These are phyloP conservation scores for Penicillium paxilli DNA, from an alignment of 495 filamentous ascomycete genomes.

Conservation along the genomic window DNA sequence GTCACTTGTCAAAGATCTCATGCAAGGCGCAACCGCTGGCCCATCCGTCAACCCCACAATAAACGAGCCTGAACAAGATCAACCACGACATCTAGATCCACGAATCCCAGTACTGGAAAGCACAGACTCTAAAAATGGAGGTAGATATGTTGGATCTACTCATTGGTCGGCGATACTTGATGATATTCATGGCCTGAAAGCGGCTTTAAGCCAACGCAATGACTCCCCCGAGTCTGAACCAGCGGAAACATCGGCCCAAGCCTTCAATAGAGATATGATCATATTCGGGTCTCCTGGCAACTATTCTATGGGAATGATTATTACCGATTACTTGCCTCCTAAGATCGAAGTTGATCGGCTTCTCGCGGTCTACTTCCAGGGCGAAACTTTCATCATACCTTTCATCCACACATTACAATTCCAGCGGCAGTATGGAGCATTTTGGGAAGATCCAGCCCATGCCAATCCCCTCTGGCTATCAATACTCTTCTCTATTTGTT, in stretches of 20 bases:
- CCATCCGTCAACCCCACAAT: background rate
- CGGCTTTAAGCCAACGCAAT: background rate
- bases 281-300: background rate
- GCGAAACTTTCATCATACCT: slow-evolving; percentile 1
- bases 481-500: slow-evolving; percentile 7
- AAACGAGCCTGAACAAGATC: background rate
- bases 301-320: background rate
- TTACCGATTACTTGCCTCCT: background rate
- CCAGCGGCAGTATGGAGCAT: background rate
- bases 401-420: slow-evolving; percentile 6
- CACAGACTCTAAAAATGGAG: background rate
- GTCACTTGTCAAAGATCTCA: slow-evolving; percentile 4
- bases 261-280: background rate
- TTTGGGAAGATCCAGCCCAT: background rate
- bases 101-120: background rate
- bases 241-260: background rate
- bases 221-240: background rate
- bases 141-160: slow-evolving; percentile 11
- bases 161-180: slow-evolving; percentile 16
- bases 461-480: background rate
- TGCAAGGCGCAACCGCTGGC: background rate
- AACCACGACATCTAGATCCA: background rate
- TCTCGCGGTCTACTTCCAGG: slow-evolving; percentile 1
- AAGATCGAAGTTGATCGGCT: slow-evolving; percentile 3
- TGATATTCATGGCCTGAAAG: slow-evolving; percentile 6